Percentiles rank a stretch among this genome's conserved stretches.
phyloP scores from a whole-genome alignment of 257 asterid species.

The Gynochthodes officinalis region DNA sequence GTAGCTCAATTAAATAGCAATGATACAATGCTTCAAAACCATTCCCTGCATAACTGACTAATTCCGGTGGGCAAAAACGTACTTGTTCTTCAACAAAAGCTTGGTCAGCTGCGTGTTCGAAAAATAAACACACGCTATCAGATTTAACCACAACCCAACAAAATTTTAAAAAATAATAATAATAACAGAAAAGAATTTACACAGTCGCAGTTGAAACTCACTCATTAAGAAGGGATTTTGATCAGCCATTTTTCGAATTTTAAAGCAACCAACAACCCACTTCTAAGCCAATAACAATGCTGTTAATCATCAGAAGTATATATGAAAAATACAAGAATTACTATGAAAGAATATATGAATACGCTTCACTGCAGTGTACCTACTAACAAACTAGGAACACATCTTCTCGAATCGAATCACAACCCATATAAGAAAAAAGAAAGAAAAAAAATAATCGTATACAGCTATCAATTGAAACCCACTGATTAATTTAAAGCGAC shows the following conservation, averaged over 20 bases:
- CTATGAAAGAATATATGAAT: no score
- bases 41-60: slow-evolving; percentile 34
- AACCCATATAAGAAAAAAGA: no score
- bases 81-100: slow-evolving; percentile 35
- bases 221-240: not conserved
- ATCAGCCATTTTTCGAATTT: not conserved
- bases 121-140: not conserved
- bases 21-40: slow-evolving; percentile 27
- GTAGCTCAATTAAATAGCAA: slow-evolving; percentile 51
- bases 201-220: not conserved
- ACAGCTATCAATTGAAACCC: no score
- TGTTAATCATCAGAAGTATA: not conserved
- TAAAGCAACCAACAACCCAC: not conserved
- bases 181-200: not conserved
- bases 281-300: not conserved
- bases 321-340: not conserved
- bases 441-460: no score
- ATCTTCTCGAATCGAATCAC: no score
- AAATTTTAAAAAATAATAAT: not conserved
- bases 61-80: slow-evolving; percentile 54
- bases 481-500: no score
- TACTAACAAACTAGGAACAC: no score
- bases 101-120: slow-evolving; percentile 33
- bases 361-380: not conserved
- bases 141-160: not conserved